Conservation (phyloP, 768 basidiomycete species). For the Boletales sp. region DNA sequence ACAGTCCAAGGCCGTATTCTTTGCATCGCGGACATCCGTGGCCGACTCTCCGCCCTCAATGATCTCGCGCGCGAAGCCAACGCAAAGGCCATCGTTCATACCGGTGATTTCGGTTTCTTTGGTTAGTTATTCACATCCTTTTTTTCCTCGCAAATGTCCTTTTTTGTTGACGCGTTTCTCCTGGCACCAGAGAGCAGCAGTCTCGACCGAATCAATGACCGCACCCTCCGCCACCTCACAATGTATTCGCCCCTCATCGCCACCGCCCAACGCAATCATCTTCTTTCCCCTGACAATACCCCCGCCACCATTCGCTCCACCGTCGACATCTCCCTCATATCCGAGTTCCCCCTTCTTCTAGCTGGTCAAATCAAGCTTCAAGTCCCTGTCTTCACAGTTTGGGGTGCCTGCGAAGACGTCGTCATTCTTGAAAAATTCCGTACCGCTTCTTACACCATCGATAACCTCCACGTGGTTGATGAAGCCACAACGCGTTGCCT, state of each 20-base stretch:
- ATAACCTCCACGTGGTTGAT: constrained; percentile 89
- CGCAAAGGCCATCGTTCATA: constrained; percentile 92
- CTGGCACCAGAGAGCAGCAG: constrained; percentile 61
- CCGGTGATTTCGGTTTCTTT: constrained; percentile 99
- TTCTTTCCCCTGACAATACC: constrained; percentile 70
- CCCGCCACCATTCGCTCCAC: constrained; percentile 67
- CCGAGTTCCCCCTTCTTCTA: constrained; percentile 91
- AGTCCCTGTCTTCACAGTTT: constrained; percentile 93
- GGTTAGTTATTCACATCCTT: constrained; percentile 42
- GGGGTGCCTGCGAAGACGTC: constrained; percentile 98
- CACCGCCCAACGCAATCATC: constrained; percentile 72
- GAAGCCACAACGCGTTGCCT: constrained; percentile 93
- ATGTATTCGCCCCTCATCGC: constrained; percentile 95
- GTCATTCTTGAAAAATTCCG: constrained; percentile 91
- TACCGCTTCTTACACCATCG: constrained; percentile 72
- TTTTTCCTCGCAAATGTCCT: neutral
- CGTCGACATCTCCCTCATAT: constrained; percentile 75
- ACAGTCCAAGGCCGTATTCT: constrained; percentile 81
- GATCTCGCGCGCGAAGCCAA: constrained; percentile 85
- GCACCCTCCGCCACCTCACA: constrained; percentile 91
- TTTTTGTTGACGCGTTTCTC: constrained; percentile 16
- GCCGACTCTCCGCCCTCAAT: constrained; percentile 84
- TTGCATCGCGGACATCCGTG: constrained; percentile 92
- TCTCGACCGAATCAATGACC: constrained; percentile 88
- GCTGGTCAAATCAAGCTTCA: constrained; percentile 87